Percentiles rank a stretch among this genome's conserved stretches.
Evolutionary conservation across 352 stramenopile genomes (phyloP).

Genomic region (Thalassiosira hispida): DNA sequence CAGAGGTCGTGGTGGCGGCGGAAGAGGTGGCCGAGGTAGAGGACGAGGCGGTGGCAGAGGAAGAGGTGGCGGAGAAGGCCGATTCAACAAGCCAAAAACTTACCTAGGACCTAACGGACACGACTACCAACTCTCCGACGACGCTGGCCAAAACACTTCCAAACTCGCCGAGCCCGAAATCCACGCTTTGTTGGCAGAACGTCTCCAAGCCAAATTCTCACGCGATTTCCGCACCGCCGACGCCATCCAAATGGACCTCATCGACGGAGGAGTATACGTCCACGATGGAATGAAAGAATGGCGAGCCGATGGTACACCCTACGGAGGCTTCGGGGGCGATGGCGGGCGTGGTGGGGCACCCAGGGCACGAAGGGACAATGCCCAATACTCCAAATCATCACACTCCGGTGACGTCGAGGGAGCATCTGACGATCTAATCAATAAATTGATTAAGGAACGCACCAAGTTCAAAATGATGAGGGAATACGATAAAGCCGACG

Average conservation of each 20-base stretch:
- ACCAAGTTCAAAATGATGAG: too few relatives aligned
- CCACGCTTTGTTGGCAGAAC: constrained; percentile 58
- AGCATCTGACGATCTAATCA: not conserved
- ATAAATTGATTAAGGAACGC: not conserved
- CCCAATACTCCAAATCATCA: not conserved
- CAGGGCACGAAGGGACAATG: not conserved
- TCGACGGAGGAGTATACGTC: constrained; percentile 54
- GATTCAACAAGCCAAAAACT: not conserved
- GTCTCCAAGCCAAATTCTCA: constrained; percentile 65
- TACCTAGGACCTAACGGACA: constrained; percentile 66
- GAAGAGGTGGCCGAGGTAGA: constrained; percentile 15
- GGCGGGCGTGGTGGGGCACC: not conserved
- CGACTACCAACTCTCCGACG: constrained; percentile 56
- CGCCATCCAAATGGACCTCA: constrained; percentile 60
- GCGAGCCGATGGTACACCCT: constrained; percentile 55
- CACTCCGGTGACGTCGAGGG: not conserved
- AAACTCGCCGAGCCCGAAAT: constrained; percentile 59
- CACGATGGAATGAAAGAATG: constrained; percentile 72
- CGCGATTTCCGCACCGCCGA: constrained; percentile 66
- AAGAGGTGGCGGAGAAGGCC: constrained; percentile 11
- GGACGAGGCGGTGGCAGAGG: constrained; percentile 11
- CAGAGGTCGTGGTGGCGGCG: constrained; percentile 8
- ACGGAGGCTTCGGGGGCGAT: constrained; percentile 8
- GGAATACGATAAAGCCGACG: constrained; percentile 50
- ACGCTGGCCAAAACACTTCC: constrained; percentile 34